Base-by-base conservation (phyloP, 1,284 basidiomycete species). In the Microbotryum lychnidis-dioicae region DNA sequence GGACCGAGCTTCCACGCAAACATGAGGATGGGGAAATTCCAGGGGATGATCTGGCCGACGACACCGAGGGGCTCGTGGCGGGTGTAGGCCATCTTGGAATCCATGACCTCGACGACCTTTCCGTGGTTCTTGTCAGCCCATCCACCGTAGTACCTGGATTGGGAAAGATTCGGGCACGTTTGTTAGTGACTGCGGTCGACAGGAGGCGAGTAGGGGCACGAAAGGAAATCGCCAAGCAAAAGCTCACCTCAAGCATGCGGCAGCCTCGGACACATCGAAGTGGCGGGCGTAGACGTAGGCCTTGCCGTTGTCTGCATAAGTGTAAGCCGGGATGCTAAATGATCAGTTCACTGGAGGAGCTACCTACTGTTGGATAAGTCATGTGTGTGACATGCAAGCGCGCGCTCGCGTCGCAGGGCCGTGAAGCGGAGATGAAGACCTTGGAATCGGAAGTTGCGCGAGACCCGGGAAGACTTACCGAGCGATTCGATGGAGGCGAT, bases 31-130 rank as follows among this genome's bases (percentile, higher is more conserved):
- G 90, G 91, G 75, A 91, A 93, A 77, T 93, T 92, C 72, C 64
- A 66, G 48, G 65, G 87, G 69, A 91, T 89, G 75, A 92, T 91
- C 61, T 73, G 73, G 10, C 87, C 90, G 71, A 87, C 91, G 62
- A 97, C 91, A 69, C 93, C 94, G 70, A 96, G 86, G 20, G 94
- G 92, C 77, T 97, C 93, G 75, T 96, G 90, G 33, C 85, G 81
- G 20, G 89, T 89, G 77, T 89, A 92, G 5, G 80, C 81, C 61
- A 91, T 78, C 76, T 88, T 90, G 58, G 72, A 76, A 71, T 87
- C 82, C 65, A 80, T 77, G 50, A 85, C 87, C 82, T 82, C 90
- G 71, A 91, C 85, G 58, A 82, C 82, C 75, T 90, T 83, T 23
- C 92, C 91, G 56, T 82, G 79, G 69, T 91, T 81, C 81, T 94